Evolutionary conservation across 2,329 filamentous ascomycete species (phyloP), one percentile per base, ranked within the genome.

Genomic region (Neoascochyta sp.): DNA sequence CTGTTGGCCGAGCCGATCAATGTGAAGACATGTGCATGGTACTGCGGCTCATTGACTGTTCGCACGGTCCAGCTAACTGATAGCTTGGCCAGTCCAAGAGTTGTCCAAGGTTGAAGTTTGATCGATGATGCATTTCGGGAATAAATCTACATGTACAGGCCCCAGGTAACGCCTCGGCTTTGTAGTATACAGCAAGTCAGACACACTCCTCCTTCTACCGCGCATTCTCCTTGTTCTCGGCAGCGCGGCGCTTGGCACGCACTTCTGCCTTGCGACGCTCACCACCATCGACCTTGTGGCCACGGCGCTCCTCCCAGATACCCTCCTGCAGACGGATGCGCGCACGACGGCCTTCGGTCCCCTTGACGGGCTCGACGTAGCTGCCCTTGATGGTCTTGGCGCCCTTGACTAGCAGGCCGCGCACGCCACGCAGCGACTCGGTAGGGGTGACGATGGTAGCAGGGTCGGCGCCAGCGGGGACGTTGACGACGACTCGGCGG

Each of bases 241-340:
- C 80, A 29, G 84, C 80, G 45, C 83, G 77, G 68, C 80, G 83
- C 80, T 94, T 95, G 51, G 89, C 87, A 52, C 86, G 75, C 29
- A 95, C 81, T 68, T 94, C 83, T 10, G 83, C 85, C 62, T 77
- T 80, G 65, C 92, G 78, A 63, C 92, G 81, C 73, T 98, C 92
- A 73, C 92, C 92, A 57, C 92, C 92, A 65, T 96, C 89, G 47
- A 98, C 81, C 80, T 96, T 96, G 55, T 80, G 79, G 16, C 92
- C 90, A 52, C 81, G 76, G 60, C 76, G 81, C 53, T 88, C 74
- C 70, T 96, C 90, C 92, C 90, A 96, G 71, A 96, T 83, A 7
- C 90, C 88, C 62, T 95, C 89, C 34, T 81, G 78, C 13, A 86
- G 74, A 42, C 73, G 71, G 47, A 96, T 73, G 29, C 73, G 70